Evolutionary conservation across 139 green algal species (phyloP).

Genomic region (Deuterostichococcus epilithicus): DNA sequence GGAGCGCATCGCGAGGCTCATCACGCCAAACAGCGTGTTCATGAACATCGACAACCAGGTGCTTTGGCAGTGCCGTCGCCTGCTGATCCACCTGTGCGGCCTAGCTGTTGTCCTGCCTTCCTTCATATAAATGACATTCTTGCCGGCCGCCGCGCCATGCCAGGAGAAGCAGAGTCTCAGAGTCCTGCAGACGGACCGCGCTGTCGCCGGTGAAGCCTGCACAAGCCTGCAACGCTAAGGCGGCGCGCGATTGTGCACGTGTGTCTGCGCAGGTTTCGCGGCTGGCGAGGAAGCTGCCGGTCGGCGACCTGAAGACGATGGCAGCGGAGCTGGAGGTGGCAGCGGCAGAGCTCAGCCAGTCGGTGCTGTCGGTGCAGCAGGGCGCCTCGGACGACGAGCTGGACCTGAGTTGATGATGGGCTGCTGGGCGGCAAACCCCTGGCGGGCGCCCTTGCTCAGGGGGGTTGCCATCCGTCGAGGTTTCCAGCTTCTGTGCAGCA

Average conservation of each 20-base stretch:
- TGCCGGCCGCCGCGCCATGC: background rate
- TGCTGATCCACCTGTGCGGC: background rate
- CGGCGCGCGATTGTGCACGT: conserved; percentile 22
- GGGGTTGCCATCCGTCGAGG: too few species aligned
- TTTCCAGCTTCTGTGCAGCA: too few species aligned
- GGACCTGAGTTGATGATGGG: background rate
- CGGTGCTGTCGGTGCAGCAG: background rate
- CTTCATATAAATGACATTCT: background rate
- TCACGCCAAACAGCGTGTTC: conserved; percentile 18
- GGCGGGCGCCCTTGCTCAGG: too few species aligned
- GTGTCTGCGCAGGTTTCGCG: conserved; percentile 7
- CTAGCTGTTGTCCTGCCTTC: background rate
- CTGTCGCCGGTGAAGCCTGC: background rate
- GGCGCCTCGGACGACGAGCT: background rate
- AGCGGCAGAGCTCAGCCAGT: background rate
- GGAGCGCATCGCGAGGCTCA: conserved; percentile 13
- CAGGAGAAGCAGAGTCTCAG: background rate
- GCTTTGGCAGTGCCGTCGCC: background rate
- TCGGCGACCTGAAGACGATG: conserved; percentile 26
- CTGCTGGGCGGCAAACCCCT: too few species aligned
- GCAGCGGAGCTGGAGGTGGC: conserved; percentile 21
- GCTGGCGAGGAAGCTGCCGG: conserved; percentile 46
- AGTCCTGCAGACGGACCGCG: background rate
- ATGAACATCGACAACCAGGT: conserved; percentile 44
- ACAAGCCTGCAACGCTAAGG: background rate